phyloP scores from a whole-genome alignment of 116 monocot species.

The Phalaenopsis hybrid region DNA sequence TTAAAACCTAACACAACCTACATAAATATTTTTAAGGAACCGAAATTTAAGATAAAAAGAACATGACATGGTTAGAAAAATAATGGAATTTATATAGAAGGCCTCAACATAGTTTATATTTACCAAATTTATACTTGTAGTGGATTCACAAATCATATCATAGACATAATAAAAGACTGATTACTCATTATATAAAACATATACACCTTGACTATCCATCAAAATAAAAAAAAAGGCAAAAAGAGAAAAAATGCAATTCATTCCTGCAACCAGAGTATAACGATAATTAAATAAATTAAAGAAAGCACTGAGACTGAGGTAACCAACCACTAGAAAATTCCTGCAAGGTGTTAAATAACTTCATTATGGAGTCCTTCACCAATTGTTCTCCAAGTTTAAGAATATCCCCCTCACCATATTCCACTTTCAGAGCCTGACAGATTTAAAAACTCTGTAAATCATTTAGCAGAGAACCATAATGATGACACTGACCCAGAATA shows the following conservation, averaged over 20 bases:
- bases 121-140: background rate
- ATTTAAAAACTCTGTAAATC: background rate
- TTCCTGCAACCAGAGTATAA: background rate
- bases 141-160: background rate
- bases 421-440: slow-evolving; percentile 5
- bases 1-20: too few relatives aligned
- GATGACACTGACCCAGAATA: background rate
- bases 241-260: background rate
- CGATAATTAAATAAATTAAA: background rate
- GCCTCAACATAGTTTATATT: slow-evolving; percentile 1
- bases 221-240: background rate
- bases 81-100: background rate
- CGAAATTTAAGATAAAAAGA: too few relatives aligned
- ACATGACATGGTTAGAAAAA: background rate
- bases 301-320: background rate
- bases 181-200: background rate
- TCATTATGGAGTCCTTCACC: slow-evolving; percentile 3
- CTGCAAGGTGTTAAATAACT: slow-evolving; percentile 3
- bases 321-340: slow-evolving; percentile 9
- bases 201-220: background rate
- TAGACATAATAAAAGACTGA: background rate
- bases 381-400: background rate
- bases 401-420: slow-evolving; percentile 10
- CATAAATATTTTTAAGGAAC: too few relatives aligned
- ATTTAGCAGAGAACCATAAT: background rate